A percentile compares a stretch with the other conserved stretches of the same genome.
Conservation (phyloP, 192 early-diverging fungal genomes). For the Umbelopsis isabellina region DNA sequence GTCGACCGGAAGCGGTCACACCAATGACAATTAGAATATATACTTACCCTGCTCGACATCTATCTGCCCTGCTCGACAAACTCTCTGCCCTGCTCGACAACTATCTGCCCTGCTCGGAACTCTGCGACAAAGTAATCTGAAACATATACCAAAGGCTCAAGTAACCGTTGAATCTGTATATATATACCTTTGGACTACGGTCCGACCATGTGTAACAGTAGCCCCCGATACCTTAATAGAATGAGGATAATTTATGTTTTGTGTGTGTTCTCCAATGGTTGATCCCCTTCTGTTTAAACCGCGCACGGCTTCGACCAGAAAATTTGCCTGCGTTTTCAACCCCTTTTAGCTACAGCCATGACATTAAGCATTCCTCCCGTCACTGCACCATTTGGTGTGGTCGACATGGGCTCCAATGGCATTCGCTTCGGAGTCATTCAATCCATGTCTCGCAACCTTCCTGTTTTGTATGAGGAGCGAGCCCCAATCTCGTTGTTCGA, state of each 20-base stretch:
- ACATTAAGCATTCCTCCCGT: slow-evolving; percentile 16
- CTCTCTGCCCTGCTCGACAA: not conserved
- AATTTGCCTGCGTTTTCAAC: too few relatives aligned
- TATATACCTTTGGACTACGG: not conserved
- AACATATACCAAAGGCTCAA: slow-evolving; percentile 12
- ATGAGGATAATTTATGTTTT: too few relatives aligned
- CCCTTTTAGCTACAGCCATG: not conserved
- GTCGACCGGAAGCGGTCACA: too few relatives aligned
- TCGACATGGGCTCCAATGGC: slow-evolving; percentile 66
- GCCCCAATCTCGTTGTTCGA: slow-evolving; percentile 59
- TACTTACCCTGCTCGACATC: not conserved
- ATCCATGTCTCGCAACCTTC: slow-evolving; percentile 48
- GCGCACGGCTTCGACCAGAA: not conserved
- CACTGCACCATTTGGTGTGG: slow-evolving; percentile 44
- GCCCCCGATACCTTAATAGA: too few relatives aligned
- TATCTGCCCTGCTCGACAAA: too few relatives aligned
- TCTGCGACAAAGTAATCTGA: too few relatives aligned
- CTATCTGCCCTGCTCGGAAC: not conserved
- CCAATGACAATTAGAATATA: not conserved
- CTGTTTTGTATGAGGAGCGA: slow-evolving; percentile 58
- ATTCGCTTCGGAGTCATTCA: slow-evolving; percentile 60
- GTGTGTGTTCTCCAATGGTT: not conserved
- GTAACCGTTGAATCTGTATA: not conserved
- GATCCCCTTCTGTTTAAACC: not conserved
- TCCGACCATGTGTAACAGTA: not conserved